Percentiles rank a stretch among this genome's conserved stretches.
phyloP scores from a whole-genome alignment of 2,329 filamentous ascomycete genomes.

The Stachybotrys echinatus region DNA sequence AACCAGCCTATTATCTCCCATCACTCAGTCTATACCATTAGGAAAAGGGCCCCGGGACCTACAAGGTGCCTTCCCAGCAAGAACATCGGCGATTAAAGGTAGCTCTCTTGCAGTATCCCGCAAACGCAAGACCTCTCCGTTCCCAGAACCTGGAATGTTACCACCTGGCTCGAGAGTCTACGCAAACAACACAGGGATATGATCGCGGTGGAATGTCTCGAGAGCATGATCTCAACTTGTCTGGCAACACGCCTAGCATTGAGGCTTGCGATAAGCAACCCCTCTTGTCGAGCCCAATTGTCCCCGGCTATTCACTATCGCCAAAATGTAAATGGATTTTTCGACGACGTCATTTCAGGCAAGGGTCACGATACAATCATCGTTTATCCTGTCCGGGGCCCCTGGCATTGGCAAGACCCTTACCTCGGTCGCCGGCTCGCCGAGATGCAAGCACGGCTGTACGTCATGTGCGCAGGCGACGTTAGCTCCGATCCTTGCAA shows the following conservation, averaged over 20 bases:
- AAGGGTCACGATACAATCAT: conserved; percentile 47
- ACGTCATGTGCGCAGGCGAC: conserved; percentile 58
- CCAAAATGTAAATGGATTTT: conserved; percentile 46
- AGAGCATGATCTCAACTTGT: not conserved
- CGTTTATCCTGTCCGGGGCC: conserved; percentile 39
- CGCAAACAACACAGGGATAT: too few relatives aligned
- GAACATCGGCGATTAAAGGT: too few relatives aligned
- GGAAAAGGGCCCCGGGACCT: too few relatives aligned
- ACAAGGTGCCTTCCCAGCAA: too few relatives aligned
- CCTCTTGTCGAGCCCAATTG: conserved; percentile 31
- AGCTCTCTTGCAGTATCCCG: too few relatives aligned
- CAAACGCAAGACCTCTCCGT: not conserved
- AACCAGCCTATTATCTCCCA: too few relatives aligned
- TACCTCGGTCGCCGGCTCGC: conserved; percentile 45
- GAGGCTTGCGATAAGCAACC: conserved; percentile 31
- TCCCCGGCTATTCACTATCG: conserved; percentile 45
- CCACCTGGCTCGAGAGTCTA: too few relatives aligned
- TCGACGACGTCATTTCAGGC: conserved; percentile 47
- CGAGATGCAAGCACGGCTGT: conserved; percentile 41
- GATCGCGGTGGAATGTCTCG: not conserved
- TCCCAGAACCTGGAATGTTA: too few relatives aligned
- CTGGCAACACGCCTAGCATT: not conserved
- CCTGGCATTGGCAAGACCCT: conserved; percentile 47
- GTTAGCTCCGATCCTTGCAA: conserved; percentile 61
- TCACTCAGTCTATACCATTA: too few relatives aligned